phyloP scores from a whole-genome alignment of 2,329 filamentous ascomycete genomes.

The Phialocephala subalpina region DNA sequence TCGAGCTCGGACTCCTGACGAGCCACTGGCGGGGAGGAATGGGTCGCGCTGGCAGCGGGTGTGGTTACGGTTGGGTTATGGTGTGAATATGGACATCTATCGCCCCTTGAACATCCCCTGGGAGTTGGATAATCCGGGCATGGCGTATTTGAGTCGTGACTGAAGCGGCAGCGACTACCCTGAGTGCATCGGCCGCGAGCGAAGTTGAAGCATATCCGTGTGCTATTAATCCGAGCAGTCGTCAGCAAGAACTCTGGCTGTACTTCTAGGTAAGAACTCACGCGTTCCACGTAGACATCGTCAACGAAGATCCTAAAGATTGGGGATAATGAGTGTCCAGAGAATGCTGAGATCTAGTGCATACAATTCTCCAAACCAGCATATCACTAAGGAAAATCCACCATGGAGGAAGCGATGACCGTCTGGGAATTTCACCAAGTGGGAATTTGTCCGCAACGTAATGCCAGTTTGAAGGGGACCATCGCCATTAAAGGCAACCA shows the following conservation, averaged over 20 bases:
- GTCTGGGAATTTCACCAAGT: too few species aligned
- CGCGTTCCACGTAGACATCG: neutral
- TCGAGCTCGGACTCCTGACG: slow-evolving; percentile 35
- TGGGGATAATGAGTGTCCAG: too few species aligned
- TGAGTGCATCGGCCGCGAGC: slow-evolving; percentile 32
- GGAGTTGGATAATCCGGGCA: neutral
- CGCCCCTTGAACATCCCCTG: slow-evolving; percentile 1
- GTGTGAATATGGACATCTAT: neutral
- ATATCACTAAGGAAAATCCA: too few species aligned
- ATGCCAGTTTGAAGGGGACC: too few species aligned
- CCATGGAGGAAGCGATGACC: too few species aligned
- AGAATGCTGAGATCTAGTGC: too few species aligned
- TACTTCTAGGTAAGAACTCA: neutral
- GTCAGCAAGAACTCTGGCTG: neutral
- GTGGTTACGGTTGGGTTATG: neutral
- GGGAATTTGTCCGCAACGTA: too few species aligned
- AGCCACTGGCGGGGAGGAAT: neutral
- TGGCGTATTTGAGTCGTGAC: slow-evolving; percentile 26
- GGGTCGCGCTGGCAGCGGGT: slow-evolving; percentile 24
- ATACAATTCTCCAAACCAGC: too few species aligned
- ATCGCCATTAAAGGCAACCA: neutral
- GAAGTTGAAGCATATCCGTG: slow-evolving; percentile 31
- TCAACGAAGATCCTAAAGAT: neutral
- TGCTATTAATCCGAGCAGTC: neutral
- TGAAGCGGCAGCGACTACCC: slow-evolving; percentile 32